A percentile compares a stretch with the other conserved stretches of the same genome.
phyloP scores from a whole-genome alignment of 2,329 filamentous ascomycete genomes.

The Trichoderma arundinaceum region DNA sequence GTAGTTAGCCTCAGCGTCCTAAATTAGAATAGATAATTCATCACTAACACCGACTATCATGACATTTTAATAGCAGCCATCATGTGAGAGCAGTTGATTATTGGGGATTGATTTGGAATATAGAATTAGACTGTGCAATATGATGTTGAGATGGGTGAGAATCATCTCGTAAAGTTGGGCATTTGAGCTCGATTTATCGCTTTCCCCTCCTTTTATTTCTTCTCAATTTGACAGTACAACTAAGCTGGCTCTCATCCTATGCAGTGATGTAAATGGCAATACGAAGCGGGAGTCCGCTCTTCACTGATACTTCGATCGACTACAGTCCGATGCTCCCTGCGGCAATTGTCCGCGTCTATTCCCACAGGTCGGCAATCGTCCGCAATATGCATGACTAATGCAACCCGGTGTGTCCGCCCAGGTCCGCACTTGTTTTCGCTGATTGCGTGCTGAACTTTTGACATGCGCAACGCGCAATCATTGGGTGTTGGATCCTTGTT shows the following conservation, averaged over 20 bases:
- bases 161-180: no score
- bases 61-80: slow-evolving; percentile 6
- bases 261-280: no score
- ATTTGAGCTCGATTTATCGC: no score
- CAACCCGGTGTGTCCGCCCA: neutral
- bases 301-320: no score
- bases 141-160: neutral
- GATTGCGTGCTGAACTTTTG: neutral
- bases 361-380: neutral
- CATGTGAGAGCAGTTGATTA: no score
- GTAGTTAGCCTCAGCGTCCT: neutral
- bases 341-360: neutral
- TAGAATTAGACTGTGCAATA: neutral
- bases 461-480: neutral
- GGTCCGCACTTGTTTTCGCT: neutral
- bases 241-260: no score
- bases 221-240: no score
- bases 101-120: neutral
- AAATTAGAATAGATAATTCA: neutral
- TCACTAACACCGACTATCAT: slow-evolving; percentile 6
- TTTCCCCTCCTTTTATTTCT: no score
- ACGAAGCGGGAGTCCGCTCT: no score
- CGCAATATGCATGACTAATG: neutral
- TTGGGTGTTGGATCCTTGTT: neutral
- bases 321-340: neutral